Base-by-base conservation (phyloP, 805 yeast species). In the Jamesozyma piceae region DNA sequence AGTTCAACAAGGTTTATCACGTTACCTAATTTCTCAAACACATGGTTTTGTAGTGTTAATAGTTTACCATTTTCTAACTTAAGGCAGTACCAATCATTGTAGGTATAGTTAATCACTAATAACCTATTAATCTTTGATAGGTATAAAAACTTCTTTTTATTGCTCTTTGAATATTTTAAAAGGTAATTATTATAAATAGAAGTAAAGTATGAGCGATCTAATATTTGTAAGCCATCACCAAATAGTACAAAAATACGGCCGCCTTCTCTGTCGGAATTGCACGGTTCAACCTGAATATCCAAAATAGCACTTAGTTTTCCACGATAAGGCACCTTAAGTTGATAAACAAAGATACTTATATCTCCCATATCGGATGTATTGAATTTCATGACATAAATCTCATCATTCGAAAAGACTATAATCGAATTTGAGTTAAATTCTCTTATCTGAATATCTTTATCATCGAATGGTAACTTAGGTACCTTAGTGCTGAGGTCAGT, bases 21-120 rank as follows among this genome's bases (percentile, higher is more conserved):
- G 14, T 35, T 32, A 20, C 27, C 38, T 14, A 37, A 33, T 11
- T 40, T 18, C 3, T 44, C 41, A 5, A 55, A 46, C 9, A 45
- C 43, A 14, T 39, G 18, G 15, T 52, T 43, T 37, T 52, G 46
- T 18, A 60, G 41, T 2, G 50, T 20, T 33, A 55, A 38, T 1
- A 46, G 36, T 42, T 53, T 57, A 6, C 64, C 63, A 38, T 54
- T 56, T 5, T 47, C 48, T 21, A 57, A 37, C 39, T 57, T 58
- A 18, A 56, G 37, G 39, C 58, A 57, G 37, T 55, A 53, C 55
- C 62, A 53, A 19, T 55, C 55, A 4, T 43, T 41, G 13, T 48
- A 44, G 19, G 50, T 48, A 13, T 46, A 33, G 37, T 52, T 58
- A 5, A 49, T 38, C 6, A 58, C 48, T 4, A 58, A 45, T 55